Base-by-base conservation (phyloP, 139 green algal genomes). In the Astrephomene gubernaculifera region DNA sequence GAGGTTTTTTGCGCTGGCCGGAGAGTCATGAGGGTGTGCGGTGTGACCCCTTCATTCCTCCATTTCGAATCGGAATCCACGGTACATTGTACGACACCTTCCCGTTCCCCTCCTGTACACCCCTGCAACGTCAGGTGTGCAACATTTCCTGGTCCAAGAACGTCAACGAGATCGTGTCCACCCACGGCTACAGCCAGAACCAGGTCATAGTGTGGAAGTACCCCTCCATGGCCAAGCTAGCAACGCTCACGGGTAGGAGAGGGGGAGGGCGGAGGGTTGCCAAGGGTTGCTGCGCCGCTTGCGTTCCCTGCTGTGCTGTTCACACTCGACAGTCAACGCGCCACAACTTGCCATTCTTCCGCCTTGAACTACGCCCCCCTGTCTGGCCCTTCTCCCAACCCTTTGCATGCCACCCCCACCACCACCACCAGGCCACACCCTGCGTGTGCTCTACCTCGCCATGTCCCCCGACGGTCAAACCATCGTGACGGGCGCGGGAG, bases 161-260 rank as follows among this genome's bases (percentile, higher is more conserved):
- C 86, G 94, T 97, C 29, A 99, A 99, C 88, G 97, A 99, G 93
- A 93, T 99, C 74, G 97, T 99, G 53, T 96, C 89, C 85, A 99
- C 97, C n/a, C 97, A 99, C 87, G 97, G 97, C 25, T 99, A 99
- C 93, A 95, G 87, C 82, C 96, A 99, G 86, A 99, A 99, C 90
- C 96, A 99, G 89, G 93, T 98, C 73, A 92, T 98, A 36, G 94
- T 98, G 9, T 98, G 96, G 96, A 93, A 95, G 81, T 97, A 98
- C 82, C 96, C 96, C 2, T 87, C 73, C 74, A 97, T 98, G 92
- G 90, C 87, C 76, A 97, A 97, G 90, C 89, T 99, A 44, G 94
- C 96, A 31, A 99, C 96, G 57, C 92, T 99, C 21, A 99, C 96
- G 12, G 80, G 86, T 64, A 49, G 4, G 68, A 12, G 49, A 12